Evolutionary conservation across 2,329 filamentous ascomycete species (phyloP).

Genomic region (Botryotinia globosa): DNA sequence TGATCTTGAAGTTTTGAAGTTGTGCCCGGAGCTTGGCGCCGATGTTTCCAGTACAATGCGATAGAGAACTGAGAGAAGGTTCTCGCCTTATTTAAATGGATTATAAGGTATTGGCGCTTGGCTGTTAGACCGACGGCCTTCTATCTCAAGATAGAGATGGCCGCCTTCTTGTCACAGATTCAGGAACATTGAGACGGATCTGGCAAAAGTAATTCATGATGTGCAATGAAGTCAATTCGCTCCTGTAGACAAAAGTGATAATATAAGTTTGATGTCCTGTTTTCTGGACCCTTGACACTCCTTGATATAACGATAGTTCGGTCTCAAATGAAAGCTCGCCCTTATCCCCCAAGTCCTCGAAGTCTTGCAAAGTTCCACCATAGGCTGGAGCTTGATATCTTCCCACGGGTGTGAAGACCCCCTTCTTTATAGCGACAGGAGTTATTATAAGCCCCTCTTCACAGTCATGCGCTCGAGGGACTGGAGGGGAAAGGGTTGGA

Average conservation of each 20-base stretch:
- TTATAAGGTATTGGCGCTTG: background rate
- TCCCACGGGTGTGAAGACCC: background rate
- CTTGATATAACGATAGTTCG: background rate
- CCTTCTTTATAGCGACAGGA: background rate
- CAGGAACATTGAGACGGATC: background rate
- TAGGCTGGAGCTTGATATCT: background rate
- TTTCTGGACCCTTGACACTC: background rate
- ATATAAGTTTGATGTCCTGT: background rate
- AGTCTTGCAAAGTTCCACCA: background rate
- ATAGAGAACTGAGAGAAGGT: background rate
- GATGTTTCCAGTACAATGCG: background rate
- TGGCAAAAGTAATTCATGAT: no score
- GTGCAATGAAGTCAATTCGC: background rate
- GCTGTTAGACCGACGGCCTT: background rate
- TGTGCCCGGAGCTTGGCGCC: background rate
- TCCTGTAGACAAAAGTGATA: background rate
- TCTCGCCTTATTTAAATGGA: background rate
- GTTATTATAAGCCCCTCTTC: background rate
- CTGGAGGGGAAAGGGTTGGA: background rate
- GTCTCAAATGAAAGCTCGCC: background rate
- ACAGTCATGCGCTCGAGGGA: background rate
- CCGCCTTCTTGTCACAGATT: background rate
- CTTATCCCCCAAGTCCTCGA: background rate
- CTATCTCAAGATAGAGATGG: background rate
- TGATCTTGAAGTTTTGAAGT: background rate